Conservation (phyloP, 805 yeast genomes). For the Cyberlindnera veronae region DNA sequence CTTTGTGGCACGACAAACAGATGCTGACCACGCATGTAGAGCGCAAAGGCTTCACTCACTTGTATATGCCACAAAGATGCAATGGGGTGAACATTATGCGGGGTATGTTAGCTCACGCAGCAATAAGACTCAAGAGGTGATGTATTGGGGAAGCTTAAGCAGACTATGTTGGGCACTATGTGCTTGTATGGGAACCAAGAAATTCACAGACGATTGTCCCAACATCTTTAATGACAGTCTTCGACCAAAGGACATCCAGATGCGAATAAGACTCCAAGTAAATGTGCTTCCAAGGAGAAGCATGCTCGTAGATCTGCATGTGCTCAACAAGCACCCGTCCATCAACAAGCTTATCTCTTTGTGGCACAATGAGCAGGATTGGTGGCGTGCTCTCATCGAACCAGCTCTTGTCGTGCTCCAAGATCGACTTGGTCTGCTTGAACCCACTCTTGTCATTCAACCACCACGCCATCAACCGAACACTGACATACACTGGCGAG, state of each 20-base stretch:
- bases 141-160: too few species aligned
- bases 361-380: constrained; percentile 67
- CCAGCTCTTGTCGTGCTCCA: constrained; percentile 55
- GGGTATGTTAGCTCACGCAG: too few species aligned
- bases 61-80: too few species aligned
- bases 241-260: constrained; percentile 91
- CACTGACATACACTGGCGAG: constrained; percentile 79
- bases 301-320: constrained; percentile 52
- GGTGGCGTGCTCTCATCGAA: constrained; percentile 50
- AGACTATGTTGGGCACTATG: too few species aligned
- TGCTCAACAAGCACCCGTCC: constrained; percentile 66
- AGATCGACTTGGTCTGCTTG: constrained; percentile 36
- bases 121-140: too few species aligned
- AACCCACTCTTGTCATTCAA: constrained; percentile 48
- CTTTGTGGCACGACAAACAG: too few species aligned
- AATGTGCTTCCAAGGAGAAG: constrained; percentile 28
- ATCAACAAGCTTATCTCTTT: constrained; percentile 72
- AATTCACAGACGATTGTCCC: constrained; percentile 35
- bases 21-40: too few species aligned
- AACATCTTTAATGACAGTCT: constrained; percentile 61
- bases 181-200: too few species aligned
- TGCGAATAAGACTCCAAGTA: constrained; percentile 68
- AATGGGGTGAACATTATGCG: too few species aligned
- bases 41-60: too few species aligned
- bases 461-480: constrained; percentile 93